phyloP scores from a whole-genome alignment of 1,284 basidiomycete genomes.

The Spongiforma sp. region DNA sequence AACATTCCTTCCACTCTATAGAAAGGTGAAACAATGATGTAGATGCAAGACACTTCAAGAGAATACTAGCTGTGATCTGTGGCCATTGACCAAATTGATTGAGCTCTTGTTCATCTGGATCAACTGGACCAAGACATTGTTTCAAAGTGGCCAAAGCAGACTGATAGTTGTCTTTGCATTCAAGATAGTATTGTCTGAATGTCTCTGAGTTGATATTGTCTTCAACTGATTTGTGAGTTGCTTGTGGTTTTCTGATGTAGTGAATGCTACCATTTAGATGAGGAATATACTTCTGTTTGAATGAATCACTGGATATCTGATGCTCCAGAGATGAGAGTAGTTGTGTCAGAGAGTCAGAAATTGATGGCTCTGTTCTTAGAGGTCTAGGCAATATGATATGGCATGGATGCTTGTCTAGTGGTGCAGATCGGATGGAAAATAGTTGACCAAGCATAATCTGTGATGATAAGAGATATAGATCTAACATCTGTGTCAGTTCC shows the following conservation, averaged over 20 bases:
- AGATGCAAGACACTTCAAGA: background rate
- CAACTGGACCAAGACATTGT: slow-evolving; percentile 15
- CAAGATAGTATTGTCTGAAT: slow-evolving; percentile 10
- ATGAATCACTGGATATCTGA: background rate
- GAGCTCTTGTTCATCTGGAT: slow-evolving; percentile 18
- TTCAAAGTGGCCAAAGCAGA: slow-evolving; percentile 10
- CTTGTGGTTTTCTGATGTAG: background rate
- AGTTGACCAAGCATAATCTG: no score
- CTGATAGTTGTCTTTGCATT: slow-evolving; percentile 2
- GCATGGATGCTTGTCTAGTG: no score
- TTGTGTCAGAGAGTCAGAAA: no score
- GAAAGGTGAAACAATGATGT: background rate
- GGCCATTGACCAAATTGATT: slow-evolving; percentile 33
- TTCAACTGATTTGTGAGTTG: background rate
- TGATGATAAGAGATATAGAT: no score
- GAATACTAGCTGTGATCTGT: background rate
- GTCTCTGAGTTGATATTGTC: slow-evolving; percentile 2
- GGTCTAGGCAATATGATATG: no score
- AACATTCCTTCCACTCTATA: background rate
- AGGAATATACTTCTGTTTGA: background rate
- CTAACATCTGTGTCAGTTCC: no score
- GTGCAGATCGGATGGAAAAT: no score
- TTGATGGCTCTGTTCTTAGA: no score
- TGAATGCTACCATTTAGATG: background rate
- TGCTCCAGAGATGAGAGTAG: background rate